Conservation (phyloP, 176 grass and related monocot species). For the Eragrostis curvula region DNA sequence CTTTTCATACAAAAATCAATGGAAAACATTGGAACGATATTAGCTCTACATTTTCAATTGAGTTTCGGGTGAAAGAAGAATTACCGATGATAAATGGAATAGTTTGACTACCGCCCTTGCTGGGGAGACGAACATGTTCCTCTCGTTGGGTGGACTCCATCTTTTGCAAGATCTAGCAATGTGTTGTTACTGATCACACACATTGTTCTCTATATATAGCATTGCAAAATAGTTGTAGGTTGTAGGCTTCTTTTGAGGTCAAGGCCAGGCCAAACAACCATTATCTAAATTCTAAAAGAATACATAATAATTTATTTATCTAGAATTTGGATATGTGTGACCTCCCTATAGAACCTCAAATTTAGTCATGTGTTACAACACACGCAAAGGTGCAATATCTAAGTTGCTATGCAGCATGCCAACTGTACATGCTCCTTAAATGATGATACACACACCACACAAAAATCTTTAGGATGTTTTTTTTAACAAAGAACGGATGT, state of each 20-base stretch:
- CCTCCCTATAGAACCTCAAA: background rate
- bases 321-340: background rate
- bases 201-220: background rate
- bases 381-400: no score
- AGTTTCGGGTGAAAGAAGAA: background rate
- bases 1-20: background rate
- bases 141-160: background rate
- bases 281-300: no score
- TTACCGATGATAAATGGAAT: slow-evolving; percentile 18
- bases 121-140: background rate
- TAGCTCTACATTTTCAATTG: background rate
- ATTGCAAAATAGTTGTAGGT: background rate
- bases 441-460: background rate
- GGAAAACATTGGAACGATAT: background rate
- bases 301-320: background rate
- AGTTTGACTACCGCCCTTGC: slow-evolving; percentile 5
- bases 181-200: background rate
- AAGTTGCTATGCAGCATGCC: background rate
- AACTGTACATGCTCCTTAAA: background rate
- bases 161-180: background rate
- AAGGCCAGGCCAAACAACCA: no score
- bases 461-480: background rate
- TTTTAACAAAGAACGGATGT: no score
- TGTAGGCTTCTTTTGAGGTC: no score
- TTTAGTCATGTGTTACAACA: background rate